A percentile compares a stretch with the other conserved stretches of the same genome.
Conservation (phyloP, 2,329 filamentous ascomycete genomes). For the Alternaria panax region DNA sequence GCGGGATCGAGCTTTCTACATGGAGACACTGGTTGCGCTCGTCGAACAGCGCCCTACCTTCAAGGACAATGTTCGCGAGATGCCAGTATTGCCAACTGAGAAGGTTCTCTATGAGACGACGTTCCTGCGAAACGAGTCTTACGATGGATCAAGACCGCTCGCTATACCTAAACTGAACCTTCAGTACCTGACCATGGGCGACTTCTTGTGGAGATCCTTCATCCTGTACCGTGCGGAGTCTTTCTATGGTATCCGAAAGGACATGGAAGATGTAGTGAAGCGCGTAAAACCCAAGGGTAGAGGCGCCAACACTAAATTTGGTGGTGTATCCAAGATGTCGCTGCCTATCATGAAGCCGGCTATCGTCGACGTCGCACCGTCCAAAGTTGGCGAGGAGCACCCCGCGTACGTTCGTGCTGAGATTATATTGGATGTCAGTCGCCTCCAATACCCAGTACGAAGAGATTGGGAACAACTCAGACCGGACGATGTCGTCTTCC, state of each 20-base stretch:
- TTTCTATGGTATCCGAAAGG: constrained; percentile 91
- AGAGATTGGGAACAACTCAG: constrained; percentile 90
- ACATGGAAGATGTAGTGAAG: constrained; percentile 83
- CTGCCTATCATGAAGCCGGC: constrained; percentile 84
- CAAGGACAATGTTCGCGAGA: constrained; percentile 75
- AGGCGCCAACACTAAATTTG: constrained; percentile 73
- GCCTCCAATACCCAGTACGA: constrained; percentile 76
- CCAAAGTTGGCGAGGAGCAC: constrained; percentile 80
- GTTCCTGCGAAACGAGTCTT: constrained; percentile 81
- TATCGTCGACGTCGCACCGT: constrained; percentile 83
- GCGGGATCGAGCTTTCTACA: constrained; percentile 68
- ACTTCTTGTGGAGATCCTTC: constrained; percentile 96
- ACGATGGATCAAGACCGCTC: constrained; percentile 85
- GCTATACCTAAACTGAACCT: constrained; percentile 94
- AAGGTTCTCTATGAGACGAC: constrained; percentile 78
- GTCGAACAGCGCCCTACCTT: constrained; percentile 84
- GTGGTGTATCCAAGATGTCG: constrained; percentile 91
- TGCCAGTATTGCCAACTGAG: constrained; percentile 86
- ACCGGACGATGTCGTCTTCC: constrained; percentile 87
- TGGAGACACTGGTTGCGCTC: constrained; percentile 75
- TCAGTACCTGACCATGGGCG: constrained; percentile 92
- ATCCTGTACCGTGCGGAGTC: constrained; percentile 87
- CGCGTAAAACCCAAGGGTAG: constrained; percentile 75
- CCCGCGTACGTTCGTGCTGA: constrained; percentile 89
- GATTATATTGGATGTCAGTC: constrained; percentile 81